Conservation (phyloP, 768 basidiomycete species). For the Boletus barrowsii region DNA sequence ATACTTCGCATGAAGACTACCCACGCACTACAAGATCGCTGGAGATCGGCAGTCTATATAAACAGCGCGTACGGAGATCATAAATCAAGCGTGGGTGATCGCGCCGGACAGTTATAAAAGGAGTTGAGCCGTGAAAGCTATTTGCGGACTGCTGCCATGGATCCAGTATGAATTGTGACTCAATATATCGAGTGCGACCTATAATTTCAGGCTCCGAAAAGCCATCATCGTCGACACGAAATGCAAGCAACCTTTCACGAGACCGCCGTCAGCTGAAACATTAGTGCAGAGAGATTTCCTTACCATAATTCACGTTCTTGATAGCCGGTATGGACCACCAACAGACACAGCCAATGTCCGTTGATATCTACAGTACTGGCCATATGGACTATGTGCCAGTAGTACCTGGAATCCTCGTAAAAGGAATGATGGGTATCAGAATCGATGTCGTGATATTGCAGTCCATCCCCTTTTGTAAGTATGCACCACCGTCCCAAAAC, state of each 20-base stretch:
- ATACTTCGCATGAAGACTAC: neutral
- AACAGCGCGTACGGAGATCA: neutral
- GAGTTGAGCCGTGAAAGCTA: neutral
- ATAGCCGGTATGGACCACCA: neutral
- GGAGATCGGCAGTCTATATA: neutral
- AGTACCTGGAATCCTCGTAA: neutral
- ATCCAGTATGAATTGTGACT: neutral
- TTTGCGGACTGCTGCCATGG: neutral
- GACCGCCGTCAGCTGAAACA: neutral
- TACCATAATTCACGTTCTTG: neutral
- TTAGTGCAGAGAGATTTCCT: neutral
- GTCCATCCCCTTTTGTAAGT: neutral
- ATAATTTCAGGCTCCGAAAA: neutral
- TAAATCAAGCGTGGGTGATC: neutral
- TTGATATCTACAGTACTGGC: neutral
- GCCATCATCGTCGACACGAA: neutral
- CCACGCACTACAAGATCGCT: neutral
- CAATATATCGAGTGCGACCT: neutral
- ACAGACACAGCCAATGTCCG: neutral
- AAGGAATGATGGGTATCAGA: neutral
- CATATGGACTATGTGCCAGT: neutral
- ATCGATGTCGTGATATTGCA: neutral
- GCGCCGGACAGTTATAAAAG: neutral
- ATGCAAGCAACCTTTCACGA: neutral
- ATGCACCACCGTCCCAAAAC: neutral